These are phyloP conservation scores for Zancudomyces culisetae DNA, from an alignment of 371 early-diverging fungal species.

Conservation along the genomic window DNA sequence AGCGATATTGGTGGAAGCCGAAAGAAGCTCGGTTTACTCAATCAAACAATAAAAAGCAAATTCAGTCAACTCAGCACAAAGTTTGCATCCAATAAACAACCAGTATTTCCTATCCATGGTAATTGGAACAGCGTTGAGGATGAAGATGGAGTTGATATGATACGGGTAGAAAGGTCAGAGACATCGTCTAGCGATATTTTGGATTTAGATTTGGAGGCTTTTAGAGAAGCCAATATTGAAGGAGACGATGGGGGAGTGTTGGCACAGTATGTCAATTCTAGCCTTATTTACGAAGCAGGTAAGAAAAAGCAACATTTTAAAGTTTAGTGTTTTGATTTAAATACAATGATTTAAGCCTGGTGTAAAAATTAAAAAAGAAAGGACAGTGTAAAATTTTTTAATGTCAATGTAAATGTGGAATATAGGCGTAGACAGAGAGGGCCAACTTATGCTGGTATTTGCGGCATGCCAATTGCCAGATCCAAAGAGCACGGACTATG, in stretches of 20 bases:
- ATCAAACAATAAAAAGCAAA: not conserved
- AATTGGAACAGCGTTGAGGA: not conserved
- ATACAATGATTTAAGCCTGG: not conserved
- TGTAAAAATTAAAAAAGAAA: not conserved
- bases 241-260: constrained; percentile 26
- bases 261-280: constrained; percentile 22
- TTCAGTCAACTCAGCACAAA: not conserved
- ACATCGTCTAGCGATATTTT: constrained; percentile 10
- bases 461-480: constrained; percentile 71
- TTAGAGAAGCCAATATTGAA: constrained; percentile 22
- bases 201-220: constrained; percentile 23
- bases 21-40: no score
- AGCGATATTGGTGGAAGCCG: no score
- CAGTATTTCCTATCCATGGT: not conserved
- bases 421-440: constrained; percentile 42
- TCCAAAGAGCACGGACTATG: constrained; percentile 59
- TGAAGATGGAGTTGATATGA: not conserved
- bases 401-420: not conserved
- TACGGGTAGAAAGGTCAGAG: not conserved
- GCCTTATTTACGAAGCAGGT: constrained; percentile 22
- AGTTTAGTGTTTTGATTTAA: no score
- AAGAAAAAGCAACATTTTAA: not conserved
- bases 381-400: not conserved
- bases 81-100: not conserved
- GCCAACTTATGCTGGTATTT: constrained; percentile 59